Percentiles rank a stretch among this genome's conserved stretches.
Evolutionary conservation across 306 rosid species (phyloP).

Genomic region (Cucurbita argyrosperma): DNA sequence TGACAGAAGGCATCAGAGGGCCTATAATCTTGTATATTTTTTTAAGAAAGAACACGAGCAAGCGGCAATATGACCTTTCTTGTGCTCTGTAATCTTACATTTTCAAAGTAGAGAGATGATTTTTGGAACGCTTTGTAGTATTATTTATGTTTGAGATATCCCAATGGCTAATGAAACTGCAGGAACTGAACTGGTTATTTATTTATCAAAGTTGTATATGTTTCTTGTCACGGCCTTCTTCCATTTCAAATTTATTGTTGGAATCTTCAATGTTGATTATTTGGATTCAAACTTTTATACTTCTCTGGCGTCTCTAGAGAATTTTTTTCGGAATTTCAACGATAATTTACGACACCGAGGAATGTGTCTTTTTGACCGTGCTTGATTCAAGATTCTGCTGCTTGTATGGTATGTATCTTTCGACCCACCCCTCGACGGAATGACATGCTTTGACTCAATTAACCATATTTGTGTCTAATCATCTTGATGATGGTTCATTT

Average conservation of each 20-base stretch:
- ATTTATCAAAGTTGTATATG: slow-evolving; percentile 2
- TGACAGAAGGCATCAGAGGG: slow-evolving; percentile 3
- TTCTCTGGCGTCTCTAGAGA: neutral
- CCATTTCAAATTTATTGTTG: neutral
- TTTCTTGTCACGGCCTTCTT: neutral
- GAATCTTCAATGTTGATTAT: neutral
- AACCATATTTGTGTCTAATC: too few species aligned
- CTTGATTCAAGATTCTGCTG: neutral
- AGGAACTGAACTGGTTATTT: neutral
- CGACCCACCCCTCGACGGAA: too few species aligned
- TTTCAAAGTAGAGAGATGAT: slow-evolving; percentile 5
- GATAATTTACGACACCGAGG: neutral
- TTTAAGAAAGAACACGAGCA: neutral
- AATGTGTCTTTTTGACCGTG: neutral
- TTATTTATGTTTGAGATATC: slow-evolving; percentile 2
- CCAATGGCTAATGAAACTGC: slow-evolving; percentile 9
- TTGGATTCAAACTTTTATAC: neutral
- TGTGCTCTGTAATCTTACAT: slow-evolving; percentile 4
- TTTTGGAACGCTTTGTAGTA: neutral
- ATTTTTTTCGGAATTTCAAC: neutral
- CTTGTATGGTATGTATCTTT: neutral
- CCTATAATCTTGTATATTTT: slow-evolving; percentile 5
- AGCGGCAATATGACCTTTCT: slow-evolving; percentile 1
- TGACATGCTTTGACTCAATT: too few species aligned
- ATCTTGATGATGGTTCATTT: too few species aligned